Evolutionary conservation across 108 stramenopile genomes (phyloP), one percentile per base, ranked within the genome.

Genomic region (Cyclotella sp.): DNA sequence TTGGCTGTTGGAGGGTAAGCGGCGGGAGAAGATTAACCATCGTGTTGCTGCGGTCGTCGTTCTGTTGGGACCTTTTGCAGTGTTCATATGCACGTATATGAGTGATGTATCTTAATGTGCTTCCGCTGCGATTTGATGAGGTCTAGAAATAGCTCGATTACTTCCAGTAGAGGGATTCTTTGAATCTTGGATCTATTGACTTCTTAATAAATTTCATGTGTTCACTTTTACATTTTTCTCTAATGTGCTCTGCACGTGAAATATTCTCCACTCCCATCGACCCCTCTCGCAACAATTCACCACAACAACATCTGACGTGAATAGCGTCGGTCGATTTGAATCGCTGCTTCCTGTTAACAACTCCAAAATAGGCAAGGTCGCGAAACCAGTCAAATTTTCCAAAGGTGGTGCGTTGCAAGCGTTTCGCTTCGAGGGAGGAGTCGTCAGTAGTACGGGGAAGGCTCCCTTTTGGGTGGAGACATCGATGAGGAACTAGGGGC

Each of bases 401-500:
- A 77, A 77, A 18, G 61, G 12, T 52, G 68, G 76, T 21, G 58
- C 68, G 15, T 30, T 43, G 15, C 68, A 68, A 18, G 67, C 76
- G 45, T 77, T 77, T 77, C 9, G 60, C 45, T 77, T 77, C 43
- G 76, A 69, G 46, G 54, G 39, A 40, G 73, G 60, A 39, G 7
- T 19, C 18, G 22, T 15, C 0, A 40, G 54, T 27, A 69, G 45
- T 63, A 34, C 16, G 24, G 67, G 59, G 3, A 28, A 42, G 8
- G 12, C 5, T 30, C 49, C 58, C 21, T 68, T 77, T 47, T 60
- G 24, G 39, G 76, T 68, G 34, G 76, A 77, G 45, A 49, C 76
- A 18, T 77, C 76, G 19, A 51, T 77, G 76, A 68, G 76, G 51
- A 77, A 77, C 24, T 77, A 69, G 68, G 19, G 11, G 18, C 42